phyloP scores from a whole-genome alignment of 164 flowering plant species.

The Stephania japonica region DNA sequence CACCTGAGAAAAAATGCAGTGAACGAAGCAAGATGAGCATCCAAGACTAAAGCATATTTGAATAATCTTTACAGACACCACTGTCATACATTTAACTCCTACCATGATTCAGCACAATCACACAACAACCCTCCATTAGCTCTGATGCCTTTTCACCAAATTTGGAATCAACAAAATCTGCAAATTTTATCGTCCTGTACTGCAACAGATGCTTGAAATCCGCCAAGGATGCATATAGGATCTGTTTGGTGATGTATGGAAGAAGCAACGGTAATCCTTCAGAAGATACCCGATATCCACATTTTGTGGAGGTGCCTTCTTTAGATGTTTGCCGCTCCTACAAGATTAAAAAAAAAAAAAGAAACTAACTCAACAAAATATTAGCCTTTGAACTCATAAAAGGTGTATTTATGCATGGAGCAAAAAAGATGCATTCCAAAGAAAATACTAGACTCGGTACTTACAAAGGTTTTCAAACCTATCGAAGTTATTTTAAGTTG shows the following conservation, averaged over 20 bases:
- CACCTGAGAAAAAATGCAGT: slow-evolving; percentile 27
- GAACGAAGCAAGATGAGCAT: not conserved
- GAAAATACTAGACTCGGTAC: slow-evolving; percentile 21
- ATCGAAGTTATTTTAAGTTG: slow-evolving; percentile 89
- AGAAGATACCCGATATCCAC: slow-evolving; percentile 83
- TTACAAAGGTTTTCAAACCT: slow-evolving; percentile 95
- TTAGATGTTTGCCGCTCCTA: slow-evolving; percentile 87
- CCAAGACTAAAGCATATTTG: not conserved
- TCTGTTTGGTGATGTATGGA: slow-evolving; percentile 84
- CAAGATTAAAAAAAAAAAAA: not conserved
- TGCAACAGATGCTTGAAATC: slow-evolving; percentile 90
- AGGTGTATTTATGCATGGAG: slow-evolving; percentile 9
- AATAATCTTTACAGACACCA: not conserved
- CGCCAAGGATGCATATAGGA: slow-evolving; percentile 42
- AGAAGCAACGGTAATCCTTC: slow-evolving; percentile 93
- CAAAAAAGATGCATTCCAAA: not conserved
- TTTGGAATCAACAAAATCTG: slow-evolving; percentile 68
- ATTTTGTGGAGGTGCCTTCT: slow-evolving; percentile 58
- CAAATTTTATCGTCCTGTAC: slow-evolving; percentile 61
- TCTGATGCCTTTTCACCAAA: slow-evolving; percentile 65
- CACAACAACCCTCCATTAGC: slow-evolving; percentile 69
- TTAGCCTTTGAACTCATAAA: slow-evolving; percentile 64
- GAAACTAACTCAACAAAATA: not conserved
- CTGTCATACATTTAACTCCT: not conserved
- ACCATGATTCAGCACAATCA: slow-evolving; percentile 67